phyloP scores from a whole-genome alignment of 495 filamentous ascomycete species.

The Hypoxylon rickii region DNA sequence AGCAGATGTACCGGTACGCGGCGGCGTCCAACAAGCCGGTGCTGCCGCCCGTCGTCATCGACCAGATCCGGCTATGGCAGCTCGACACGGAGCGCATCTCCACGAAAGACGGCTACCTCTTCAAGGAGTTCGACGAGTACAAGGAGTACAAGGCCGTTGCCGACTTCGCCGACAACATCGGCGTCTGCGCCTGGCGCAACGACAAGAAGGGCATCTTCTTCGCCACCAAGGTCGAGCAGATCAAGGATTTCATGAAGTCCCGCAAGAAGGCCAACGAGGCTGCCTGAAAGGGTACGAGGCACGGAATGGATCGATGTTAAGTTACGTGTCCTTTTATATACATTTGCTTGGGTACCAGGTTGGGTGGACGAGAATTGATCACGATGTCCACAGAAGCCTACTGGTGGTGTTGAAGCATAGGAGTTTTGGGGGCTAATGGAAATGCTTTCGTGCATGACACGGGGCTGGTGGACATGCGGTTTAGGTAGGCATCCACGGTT shows the following conservation, averaged over 20 bases:
- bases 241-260: constrained; percentile 76
- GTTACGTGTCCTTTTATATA: no score
- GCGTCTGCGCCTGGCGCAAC: constrained; percentile 87
- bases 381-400: no score
- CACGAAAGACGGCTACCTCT: constrained; percentile 78
- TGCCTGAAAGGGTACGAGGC: no score
- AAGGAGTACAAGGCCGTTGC: constrained; percentile 77
- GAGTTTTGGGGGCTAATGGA: no score
- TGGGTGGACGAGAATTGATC: no score
- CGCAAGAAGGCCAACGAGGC: constrained; percentile 52
- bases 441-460: no score
- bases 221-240: constrained; percentile 82
- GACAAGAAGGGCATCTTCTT: constrained; percentile 82
- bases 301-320: no score
- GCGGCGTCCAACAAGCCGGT: constrained; percentile 62
- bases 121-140: constrained; percentile 79
- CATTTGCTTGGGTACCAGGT: no score
- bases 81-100: constrained; percentile 93
- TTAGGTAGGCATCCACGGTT: no score
- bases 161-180: constrained; percentile 85
- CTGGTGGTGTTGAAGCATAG: no score
- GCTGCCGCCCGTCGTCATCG: constrained; percentile 91
- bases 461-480: no score
- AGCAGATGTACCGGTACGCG: constrained; percentile 77
- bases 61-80: constrained; percentile 98